Conservation (phyloP, 768 basidiomycete species). For the Boletus sensibilis region DNA sequence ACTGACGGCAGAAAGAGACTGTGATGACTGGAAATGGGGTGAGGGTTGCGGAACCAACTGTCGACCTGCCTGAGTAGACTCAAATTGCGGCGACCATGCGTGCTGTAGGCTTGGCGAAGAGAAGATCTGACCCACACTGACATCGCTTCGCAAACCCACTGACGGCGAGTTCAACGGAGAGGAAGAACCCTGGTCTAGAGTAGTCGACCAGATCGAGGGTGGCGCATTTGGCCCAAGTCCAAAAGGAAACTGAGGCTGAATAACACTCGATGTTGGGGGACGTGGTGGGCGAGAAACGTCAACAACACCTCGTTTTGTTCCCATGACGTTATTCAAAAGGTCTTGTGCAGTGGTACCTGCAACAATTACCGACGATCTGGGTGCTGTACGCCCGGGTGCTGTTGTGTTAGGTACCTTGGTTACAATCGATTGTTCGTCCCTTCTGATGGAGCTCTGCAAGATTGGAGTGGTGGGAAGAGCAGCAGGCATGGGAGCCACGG, state of each 20-base stretch:
- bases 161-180: conserved; percentile 11
- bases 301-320: conserved; percentile 15
- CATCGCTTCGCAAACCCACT: conserved; percentile 14
- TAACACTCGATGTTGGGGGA: conserved; percentile 28
- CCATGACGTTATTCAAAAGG: conserved; percentile 49
- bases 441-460: neutral
- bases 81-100: conserved; percentile 27
- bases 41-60: conserved; percentile 6
- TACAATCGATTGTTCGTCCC: conserved; percentile 1
- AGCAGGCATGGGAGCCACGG: conserved; percentile 6
- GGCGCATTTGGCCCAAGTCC: conserved; percentile 48
- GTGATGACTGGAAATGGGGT: conserved; percentile 13
- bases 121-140: conserved; percentile 11
- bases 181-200: conserved; percentile 44
- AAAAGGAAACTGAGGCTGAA: conserved; percentile 49
- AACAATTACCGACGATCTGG: conserved; percentile 22
- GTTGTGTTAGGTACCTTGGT: neutral
- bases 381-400: conserved; percentile 28
- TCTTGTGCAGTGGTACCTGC: conserved; percentile 62
- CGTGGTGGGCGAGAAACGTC: conserved; percentile 18
- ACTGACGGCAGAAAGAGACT: conserved; percentile 6
- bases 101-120: conserved; percentile 13
- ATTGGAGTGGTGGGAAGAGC: conserved; percentile 24
- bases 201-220: conserved; percentile 68
- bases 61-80: conserved; percentile 21